Evolutionary conservation across 331 rosid genomes (phyloP).

Genomic region (Phaseolus coccineus): DNA sequence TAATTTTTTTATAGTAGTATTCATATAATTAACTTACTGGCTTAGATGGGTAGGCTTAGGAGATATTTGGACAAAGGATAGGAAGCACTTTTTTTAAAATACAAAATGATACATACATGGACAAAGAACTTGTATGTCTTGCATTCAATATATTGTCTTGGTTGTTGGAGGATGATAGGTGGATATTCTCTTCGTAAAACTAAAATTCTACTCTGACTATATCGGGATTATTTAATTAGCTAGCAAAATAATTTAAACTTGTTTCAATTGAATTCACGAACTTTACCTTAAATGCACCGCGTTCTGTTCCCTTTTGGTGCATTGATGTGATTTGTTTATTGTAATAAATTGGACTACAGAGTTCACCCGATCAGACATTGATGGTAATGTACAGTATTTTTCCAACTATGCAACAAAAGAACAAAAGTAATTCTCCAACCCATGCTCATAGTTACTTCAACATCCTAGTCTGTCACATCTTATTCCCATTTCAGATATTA

Average conservation of each 20-base stretch:
- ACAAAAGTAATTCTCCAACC: slow-evolving; percentile 63
- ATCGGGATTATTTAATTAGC: not conserved
- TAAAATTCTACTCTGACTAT: slow-evolving; percentile 3
- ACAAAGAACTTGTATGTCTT: not conserved
- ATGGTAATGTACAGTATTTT: slow-evolving; percentile 47
- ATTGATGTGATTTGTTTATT: slow-evolving; percentile 50
- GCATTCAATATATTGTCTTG: not conserved
- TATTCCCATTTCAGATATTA: slow-evolving; percentile 48
- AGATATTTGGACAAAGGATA: not conserved
- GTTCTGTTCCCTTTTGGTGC: slow-evolving; percentile 34
- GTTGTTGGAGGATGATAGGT: not conserved
- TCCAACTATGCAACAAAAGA: slow-evolving; percentile 57
- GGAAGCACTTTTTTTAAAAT: no score
- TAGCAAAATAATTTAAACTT: not conserved
- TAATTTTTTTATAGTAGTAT: no score
- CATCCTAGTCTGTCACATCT: slow-evolving; percentile 70
- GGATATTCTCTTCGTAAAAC: slow-evolving; percentile 26
- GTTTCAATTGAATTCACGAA: slow-evolving; percentile 29
- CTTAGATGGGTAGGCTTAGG: not conserved
- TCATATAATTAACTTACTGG: not conserved
- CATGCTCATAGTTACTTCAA: slow-evolving; percentile 70
- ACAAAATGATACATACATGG: no score
- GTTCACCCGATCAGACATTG: slow-evolving; percentile 46
- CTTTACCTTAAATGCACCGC: slow-evolving; percentile 47
- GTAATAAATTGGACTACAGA: slow-evolving; percentile 49